Evolutionary conservation across 2,329 filamentous ascomycete genomes (phyloP).

Genomic region (Lomentospora prolificans): DNA sequence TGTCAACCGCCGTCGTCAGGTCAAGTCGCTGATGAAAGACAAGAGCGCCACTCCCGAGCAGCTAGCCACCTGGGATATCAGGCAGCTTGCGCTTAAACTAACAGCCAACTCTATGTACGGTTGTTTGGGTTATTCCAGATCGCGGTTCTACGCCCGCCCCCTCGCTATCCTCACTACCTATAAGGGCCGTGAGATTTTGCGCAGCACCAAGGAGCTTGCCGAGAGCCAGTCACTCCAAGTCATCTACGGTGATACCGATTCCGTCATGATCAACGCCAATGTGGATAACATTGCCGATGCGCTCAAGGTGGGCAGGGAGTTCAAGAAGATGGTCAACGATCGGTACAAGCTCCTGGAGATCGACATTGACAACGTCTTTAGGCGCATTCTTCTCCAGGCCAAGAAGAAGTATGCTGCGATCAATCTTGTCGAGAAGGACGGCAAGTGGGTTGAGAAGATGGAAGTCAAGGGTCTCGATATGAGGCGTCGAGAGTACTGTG

Average conservation of each 20-base stretch:
- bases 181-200: slow-evolving; percentile 94
- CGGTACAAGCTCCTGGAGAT: slow-evolving; percentile 89
- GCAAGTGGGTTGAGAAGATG: slow-evolving; percentile 86
- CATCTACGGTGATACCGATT: slow-evolving; percentile 98
- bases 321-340: slow-evolving; percentile 92
- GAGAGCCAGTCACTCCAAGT: slow-evolving; percentile 86
- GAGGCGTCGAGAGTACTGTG: slow-evolving; percentile 94
- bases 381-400: slow-evolving; percentile 82
- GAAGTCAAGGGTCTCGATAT: slow-evolving; percentile 98
- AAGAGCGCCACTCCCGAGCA: slow-evolving; percentile 78
- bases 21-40: slow-evolving; percentile 96
- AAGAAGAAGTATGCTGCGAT: slow-evolving; percentile 99
- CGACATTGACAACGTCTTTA: slow-evolving; percentile 95
- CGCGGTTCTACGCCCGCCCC: slow-evolving; percentile 91
- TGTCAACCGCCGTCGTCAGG: slow-evolving; percentile 77
- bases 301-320: slow-evolving; percentile 82
- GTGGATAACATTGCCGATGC: slow-evolving; percentile 88
- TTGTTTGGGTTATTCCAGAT: slow-evolving; percentile 92
- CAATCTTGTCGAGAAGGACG: slow-evolving; percentile 81
- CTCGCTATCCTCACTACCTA: slow-evolving; percentile 92
- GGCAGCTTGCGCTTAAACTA: slow-evolving; percentile 90
- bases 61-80: slow-evolving; percentile 93
- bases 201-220: slow-evolving; percentile 90
- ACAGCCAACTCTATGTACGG: slow-evolving; percentile 99
- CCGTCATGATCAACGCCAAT: slow-evolving; percentile 99